Evolutionary conservation across 2,329 filamentous ascomycete genomes (phyloP).

Genomic region (Fusarium nygamai): DNA sequence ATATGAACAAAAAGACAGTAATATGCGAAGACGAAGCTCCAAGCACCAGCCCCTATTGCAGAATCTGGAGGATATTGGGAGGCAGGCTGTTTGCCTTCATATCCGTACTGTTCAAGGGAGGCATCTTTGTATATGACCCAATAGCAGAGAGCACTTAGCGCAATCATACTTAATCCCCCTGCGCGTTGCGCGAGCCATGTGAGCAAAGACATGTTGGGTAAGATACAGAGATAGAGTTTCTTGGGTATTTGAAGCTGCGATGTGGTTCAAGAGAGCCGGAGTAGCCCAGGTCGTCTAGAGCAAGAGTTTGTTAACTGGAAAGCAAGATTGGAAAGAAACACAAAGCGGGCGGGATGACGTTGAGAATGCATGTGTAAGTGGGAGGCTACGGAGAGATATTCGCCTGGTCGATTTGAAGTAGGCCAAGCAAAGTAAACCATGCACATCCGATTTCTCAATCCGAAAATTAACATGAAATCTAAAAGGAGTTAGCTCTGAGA

Average conservation of each 20-base stretch:
- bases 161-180: slow-evolving; percentile 65
- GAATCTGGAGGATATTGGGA: slow-evolving; percentile 45
- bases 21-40: slow-evolving; percentile 67
- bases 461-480: background rate
- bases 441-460: background rate
- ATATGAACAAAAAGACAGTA: slow-evolving; percentile 74
- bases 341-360: background rate
- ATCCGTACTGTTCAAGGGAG: slow-evolving; percentile 54
- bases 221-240: background rate
- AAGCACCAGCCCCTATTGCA: slow-evolving; percentile 57
- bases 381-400: background rate
- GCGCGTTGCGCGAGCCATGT: slow-evolving; percentile 63
- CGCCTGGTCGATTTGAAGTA: background rate
- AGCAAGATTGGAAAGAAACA: background rate
- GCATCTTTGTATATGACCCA: slow-evolving; percentile 65
- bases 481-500: background rate
- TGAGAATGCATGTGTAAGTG: background rate
- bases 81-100: slow-evolving; percentile 53
- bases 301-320: background rate
- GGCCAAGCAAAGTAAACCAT: background rate
- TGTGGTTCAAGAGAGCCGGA: background rate
- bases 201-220: slow-evolving; percentile 60
- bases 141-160: slow-evolving; percentile 60
- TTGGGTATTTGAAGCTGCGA: background rate
- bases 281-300: background rate